Evolutionary conservation across 352 stramenopile genomes (phyloP).

Genomic region (Hyaloperonospora arabidopsidis): DNA sequence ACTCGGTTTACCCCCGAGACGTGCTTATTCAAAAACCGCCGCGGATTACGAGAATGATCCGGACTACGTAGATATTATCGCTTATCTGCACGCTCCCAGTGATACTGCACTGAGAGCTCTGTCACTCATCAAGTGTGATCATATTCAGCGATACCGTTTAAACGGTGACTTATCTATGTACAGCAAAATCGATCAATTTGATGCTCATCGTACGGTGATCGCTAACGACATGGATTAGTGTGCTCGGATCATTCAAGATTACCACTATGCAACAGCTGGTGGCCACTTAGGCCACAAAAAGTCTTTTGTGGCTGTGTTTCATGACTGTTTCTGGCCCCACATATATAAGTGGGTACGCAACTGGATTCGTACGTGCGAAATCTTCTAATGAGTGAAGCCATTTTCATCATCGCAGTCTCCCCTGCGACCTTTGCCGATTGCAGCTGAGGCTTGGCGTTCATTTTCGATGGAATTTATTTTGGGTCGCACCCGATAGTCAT

Average conservation of each 20-base stretch:
- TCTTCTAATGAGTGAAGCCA: background rate
- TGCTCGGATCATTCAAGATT: conserved; percentile 10
- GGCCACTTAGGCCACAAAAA: conserved; percentile 22
- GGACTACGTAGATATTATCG: no score
- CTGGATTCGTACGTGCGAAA: background rate
- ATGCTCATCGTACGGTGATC: conserved; percentile 1
- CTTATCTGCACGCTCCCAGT: background rate
- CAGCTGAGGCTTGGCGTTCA: no score
- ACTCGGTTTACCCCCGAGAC: no score
- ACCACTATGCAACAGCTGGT: conserved; percentile 6
- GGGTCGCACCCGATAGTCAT: no score
- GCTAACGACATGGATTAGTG: conserved; percentile 1
- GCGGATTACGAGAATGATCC: no score
- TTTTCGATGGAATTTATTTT: no score
- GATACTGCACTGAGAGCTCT: background rate
- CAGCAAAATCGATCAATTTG: conserved; percentile 3
- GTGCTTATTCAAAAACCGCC: no score
- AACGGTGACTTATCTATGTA: background rate
- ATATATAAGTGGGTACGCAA: conserved; percentile 6
- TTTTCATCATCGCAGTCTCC: no score
- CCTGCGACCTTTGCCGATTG: no score
- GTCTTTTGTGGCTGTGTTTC: conserved; percentile 8
- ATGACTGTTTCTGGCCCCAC: background rate
- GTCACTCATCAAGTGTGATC: background rate
- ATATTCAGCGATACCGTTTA: background rate